Evolutionary conservation across 2,329 filamentous ascomycete genomes (phyloP), one percentile per base, ranked within the genome.

Genomic region (Capronia epimyces): DNA sequence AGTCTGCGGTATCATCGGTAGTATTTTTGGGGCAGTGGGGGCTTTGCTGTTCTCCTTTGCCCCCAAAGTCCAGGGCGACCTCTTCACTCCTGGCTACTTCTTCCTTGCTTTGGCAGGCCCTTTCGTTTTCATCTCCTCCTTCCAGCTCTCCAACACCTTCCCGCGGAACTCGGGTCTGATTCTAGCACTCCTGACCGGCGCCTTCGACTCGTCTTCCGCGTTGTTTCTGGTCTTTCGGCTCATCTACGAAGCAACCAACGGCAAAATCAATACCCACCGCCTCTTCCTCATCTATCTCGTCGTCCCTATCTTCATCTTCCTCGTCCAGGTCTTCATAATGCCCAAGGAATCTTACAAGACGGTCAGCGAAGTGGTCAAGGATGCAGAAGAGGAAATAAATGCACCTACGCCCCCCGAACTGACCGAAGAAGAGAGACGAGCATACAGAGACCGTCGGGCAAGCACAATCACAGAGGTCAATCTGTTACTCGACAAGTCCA

Each of bases 81-180:
- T 79, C 13, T 84, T 85, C 62, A 78, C 88, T 16, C 72, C 80
- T 3, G 87, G 86, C 13, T 90, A 91, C 66, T 73, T 90, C 18
- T 81, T 88, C 49, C 75, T 93, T 6, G 85, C 87, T 0, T 75
- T 91, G 1, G 88, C 87, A 16, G 88, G 87, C 0, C 86, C 87
- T 2, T 90, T 89, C 62, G 80, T 87, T 45, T 93, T 89, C 67
- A 87, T 93, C 50, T 83, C 86, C 7, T 86, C 84, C 2, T 91
- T 91, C 67, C 87, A 93, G 65, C 78, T 93, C 32, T 89, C 86
- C 32, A 93, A 93, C 66, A 83, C 87, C 2, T 91, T 94, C 63
- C 87, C 87, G 1, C 77, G 77, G 43, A 78, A 84, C 63, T 86
- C 86, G 1, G 87, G 87, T 1, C 71, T 88, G n/a, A 88, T 94